Conservation (phyloP, 345 rosid species). For the Raphanus raphanistrum region DNA sequence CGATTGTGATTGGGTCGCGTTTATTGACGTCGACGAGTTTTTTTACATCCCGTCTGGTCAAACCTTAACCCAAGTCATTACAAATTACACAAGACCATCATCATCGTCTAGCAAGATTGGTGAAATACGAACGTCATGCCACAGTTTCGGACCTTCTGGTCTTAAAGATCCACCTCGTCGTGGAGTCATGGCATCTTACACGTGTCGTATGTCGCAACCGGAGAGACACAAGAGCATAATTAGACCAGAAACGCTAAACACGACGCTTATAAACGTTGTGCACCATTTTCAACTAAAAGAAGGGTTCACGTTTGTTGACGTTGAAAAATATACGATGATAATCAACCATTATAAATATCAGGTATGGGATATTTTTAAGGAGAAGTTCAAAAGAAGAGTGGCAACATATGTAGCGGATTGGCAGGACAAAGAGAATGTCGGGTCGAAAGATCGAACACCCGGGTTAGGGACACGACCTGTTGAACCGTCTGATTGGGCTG, state of each 20-base stretch:
- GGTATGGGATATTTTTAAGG: conserved; percentile 86
- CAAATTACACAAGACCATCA: conserved; percentile 25
- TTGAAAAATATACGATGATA: conserved; percentile 47
- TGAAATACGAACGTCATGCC: conserved; percentile 60
- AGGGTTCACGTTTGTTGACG: conserved; percentile 45
- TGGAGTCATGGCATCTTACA: conserved; percentile 67
- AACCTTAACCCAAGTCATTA: conserved; percentile 38
- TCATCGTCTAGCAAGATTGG: conserved; percentile 28
- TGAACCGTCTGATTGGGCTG: conserved; percentile 76
- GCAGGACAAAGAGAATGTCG: conserved; percentile 59
- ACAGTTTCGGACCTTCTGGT: conserved; percentile 78
- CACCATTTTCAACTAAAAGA: conserved; percentile 71
- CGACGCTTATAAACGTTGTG: conserved; percentile 67
- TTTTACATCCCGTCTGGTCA: conserved; percentile 50
- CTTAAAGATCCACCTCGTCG: conserved; percentile 42
- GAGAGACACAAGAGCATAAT: conserved; percentile 91
- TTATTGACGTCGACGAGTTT: conserved; percentile 78
- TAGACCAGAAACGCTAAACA: conserved; percentile 65
- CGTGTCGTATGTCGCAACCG: conserved; percentile 50
- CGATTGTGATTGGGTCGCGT: conserved; percentile 76
- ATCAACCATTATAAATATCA: conserved; percentile 84
- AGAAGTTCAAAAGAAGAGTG: conserved; percentile 77
- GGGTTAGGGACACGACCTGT: conserved; percentile 72
- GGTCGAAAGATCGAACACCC: conserved; percentile 80
- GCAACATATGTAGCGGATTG: conserved; percentile 86